Percentiles rank a stretch among this genome's conserved stretches.
phyloP scores from a whole-genome alignment of 192 early-diverging fungal species.

The Coemansia sp. region DNA sequence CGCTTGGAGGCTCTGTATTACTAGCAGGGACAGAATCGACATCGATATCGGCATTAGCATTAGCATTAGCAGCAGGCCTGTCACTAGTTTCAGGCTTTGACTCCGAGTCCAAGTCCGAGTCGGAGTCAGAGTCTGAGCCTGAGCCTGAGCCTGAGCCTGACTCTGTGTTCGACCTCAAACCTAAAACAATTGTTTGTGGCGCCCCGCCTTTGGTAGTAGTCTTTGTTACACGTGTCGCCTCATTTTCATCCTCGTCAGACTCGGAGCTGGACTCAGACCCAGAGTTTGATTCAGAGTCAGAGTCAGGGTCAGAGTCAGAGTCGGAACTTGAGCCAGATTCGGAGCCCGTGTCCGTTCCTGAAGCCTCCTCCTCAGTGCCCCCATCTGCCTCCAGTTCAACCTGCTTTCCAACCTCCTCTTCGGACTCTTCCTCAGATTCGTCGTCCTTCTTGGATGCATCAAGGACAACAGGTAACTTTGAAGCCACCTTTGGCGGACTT shows the following conservation, averaged over 20 bases:
- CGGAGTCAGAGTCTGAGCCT: neutral
- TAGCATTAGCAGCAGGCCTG: neutral
- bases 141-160: neutral
- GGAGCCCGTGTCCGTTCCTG: neutral
- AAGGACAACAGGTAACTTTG: no score
- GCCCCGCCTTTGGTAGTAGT: neutral
- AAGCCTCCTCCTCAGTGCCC: neutral
- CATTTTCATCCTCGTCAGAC: no score
- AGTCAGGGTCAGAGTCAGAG: neutral
- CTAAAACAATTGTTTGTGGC: no score
- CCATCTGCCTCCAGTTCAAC: neutral
- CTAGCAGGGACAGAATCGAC: no score
- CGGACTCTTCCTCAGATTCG: neutral
- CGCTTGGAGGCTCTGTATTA: no score
- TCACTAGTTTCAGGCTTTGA: neutral
- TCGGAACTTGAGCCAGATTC: neutral
- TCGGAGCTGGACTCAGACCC: no score
- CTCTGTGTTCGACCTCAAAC: neutral
- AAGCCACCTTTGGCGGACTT: neutral
- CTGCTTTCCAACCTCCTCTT: neutral
- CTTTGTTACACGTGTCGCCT: no score
- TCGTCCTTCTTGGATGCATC: neutral
- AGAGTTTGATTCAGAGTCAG: no score
- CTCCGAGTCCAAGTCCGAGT: neutral
- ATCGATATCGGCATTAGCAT: no score